Evolutionary conservation across 2,329 filamentous ascomycete genomes (phyloP), one percentile per base, ranked within the genome.

Genomic region (Geosmithia morbida): DNA sequence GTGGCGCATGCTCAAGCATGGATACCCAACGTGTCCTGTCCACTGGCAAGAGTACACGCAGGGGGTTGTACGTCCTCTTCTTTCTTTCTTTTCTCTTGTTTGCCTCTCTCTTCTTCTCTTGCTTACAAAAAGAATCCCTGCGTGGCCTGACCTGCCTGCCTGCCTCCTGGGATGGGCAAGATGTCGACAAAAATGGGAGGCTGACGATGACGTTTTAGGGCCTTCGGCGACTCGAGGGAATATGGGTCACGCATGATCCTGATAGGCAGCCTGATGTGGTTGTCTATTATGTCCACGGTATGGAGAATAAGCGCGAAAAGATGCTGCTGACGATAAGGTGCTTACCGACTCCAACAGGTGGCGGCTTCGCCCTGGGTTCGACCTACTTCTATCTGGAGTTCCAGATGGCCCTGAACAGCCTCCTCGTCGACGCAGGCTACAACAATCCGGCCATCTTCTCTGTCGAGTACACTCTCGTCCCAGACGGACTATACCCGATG

Each of bases 371-470:
- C 7, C 85, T 94, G 81, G 87, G 87, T 2, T 87, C 84, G 13
- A 70, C 75, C 17, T 85, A 84, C 65, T 94, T 94, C 61, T 94
- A 94, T 60, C 74, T 89, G 37, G 87, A 94, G 56, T 92, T 90
- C 54, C 70, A 94, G 2, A 67, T 90, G 47, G 75, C 79, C 8
- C 87, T 83, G 81, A 66, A 85, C 13, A 69, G 72, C 42, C 65
- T 87, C 17, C 69, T 94, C 40, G 70, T 77, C 48, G 65, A 74
- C 46, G 67, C 70, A 17, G 83, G 83, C 1, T 90, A 83, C 60
- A 60, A 66, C 10, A 92, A 89, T 56, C 87, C 87, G 1, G 83
- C 84, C 19, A 74, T 92, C 3, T 87, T 92, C 57, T 79, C 83
- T 1, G 68, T 92, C 5, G 85, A 92, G 50, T 92, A 92, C 59